Evolutionary conservation across 305 asterid genomes (phyloP), one percentile per base, ranked within the genome.

Genomic region (Petunia hybrid): DNA sequence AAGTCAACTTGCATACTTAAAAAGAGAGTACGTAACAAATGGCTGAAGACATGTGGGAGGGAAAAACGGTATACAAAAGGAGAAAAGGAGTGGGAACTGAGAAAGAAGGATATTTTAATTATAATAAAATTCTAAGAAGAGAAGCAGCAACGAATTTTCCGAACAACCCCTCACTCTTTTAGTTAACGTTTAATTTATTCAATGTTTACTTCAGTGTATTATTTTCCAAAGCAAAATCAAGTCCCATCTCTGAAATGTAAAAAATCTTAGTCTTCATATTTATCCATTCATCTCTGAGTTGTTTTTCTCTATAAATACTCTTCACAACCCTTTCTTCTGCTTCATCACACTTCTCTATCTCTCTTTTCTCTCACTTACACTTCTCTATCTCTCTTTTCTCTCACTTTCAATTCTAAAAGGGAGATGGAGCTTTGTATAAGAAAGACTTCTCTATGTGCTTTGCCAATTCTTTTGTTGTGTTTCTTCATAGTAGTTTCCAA

Each of bases 381-480:
- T n/a, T n/a, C n/a, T n/a, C n/a, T n/a, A n/a, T n/a, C n/a, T n/a
- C n/a, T n/a, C n/a, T n/a, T 61, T 6, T 39, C 51, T 45, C 22
- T 56, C 22, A 22, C 6, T 8, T 48, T 48, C 55, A 48, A 12
- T 48, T 48, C 55, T 48, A 48, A 48, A 48, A 48, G 13, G 55
- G 55, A 31, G 43, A 71, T 71, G 77, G 61, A 71, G 12, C 2
- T 48, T 46, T 31, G 4, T n/a, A n/a, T n/a, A 69, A 69, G 76
- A 22, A 45, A 2, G 13, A 16, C 16, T 48, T 71, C 61, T 39
- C 39, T 53, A 7, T 79, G 12, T 22, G 40, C 0, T 64, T 64
- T 79, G 55, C 82, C 51, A 35, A 5, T 79, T 66, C 39, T 79
- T 70, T 66, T 79, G 53, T 7, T 79, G 77, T 8, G 56, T 16